phyloP scores from a whole-genome alignment of 1,284 basidiomycete genomes.

The Trichosporon ovoides region DNA sequence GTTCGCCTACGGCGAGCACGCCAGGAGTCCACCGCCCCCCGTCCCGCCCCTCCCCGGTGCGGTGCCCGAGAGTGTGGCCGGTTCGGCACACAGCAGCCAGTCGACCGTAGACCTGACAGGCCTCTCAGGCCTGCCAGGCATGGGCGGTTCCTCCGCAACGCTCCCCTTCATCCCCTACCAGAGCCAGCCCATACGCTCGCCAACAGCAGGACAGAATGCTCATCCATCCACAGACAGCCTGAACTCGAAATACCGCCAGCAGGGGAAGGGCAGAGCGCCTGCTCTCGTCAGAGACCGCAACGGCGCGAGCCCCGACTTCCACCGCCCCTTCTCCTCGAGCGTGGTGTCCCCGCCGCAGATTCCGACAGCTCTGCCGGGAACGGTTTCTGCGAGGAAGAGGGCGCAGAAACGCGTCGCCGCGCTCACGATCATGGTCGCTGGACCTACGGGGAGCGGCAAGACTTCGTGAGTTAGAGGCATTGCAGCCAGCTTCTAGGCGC shows the following conservation, averaged over 20 bases:
- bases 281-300: slow-evolving; percentile 7
- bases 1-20: too few species aligned
- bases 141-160: too few species aligned
- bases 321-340: slow-evolving; percentile 36
- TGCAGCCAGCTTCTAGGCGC: too few species aligned
- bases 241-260: not conserved
- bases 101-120: not conserved
- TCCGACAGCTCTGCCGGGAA: slow-evolving; percentile 5
- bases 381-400: slow-evolving; percentile 10
- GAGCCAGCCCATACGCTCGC: too few species aligned
- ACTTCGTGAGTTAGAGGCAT: slow-evolving; percentile 34
- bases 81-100: not conserved
- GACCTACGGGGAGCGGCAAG: slow-evolving; percentile 38
- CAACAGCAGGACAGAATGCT: not conserved
- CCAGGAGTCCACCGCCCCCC: too few species aligned
- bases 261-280: slow-evolving; percentile 3
- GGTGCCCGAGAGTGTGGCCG: too few species aligned
- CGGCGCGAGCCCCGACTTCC: slow-evolving; percentile 25
- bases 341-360: slow-evolving; percentile 14
- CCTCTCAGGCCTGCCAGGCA: not conserved
- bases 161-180: too few species aligned
- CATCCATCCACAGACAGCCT: not conserved
- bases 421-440: slow-evolving; percentile 40
- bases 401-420: slow-evolving; percentile 16
- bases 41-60: too few species aligned